Evolutionary conservation across 768 basidiomycete genomes (phyloP).

Genomic region (Amanita muscaria): DNA sequence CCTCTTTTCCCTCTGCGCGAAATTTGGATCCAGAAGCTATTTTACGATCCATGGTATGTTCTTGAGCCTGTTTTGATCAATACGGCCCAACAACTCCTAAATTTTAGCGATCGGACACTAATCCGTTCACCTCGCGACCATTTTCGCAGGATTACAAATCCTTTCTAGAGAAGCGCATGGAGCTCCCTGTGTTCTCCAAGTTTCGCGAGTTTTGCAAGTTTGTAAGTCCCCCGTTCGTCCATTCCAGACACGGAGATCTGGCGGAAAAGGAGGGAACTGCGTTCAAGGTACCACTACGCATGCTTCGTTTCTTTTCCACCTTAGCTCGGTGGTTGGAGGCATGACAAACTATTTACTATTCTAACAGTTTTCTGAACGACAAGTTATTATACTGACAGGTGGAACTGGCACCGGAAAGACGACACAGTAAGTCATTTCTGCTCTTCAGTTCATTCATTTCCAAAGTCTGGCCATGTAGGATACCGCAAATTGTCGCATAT

Average conservation of each 20-base stretch:
- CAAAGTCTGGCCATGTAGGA: slow-evolving; percentile 32
- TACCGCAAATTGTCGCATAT: slow-evolving; percentile 85
- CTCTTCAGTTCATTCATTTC: slow-evolving; percentile 10
- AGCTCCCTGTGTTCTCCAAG: slow-evolving; percentile 74
- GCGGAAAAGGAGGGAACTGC: background rate
- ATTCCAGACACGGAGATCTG: background rate
- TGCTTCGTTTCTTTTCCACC: background rate
- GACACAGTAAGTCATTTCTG: slow-evolving; percentile 54
- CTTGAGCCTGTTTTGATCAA: too few species aligned
- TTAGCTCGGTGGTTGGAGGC: slow-evolving; percentile 15
- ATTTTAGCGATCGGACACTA: slow-evolving; percentile 17
- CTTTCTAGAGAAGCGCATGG: slow-evolving; percentile 66
- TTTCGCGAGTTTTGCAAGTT: slow-evolving; percentile 79
- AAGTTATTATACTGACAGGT: slow-evolving; percentile 79
- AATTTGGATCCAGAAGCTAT: too few species aligned
- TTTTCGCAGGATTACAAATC: slow-evolving; percentile 64
- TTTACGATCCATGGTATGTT: too few species aligned
- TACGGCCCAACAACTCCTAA: too few species aligned
- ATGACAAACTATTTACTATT: slow-evolving; percentile 4
- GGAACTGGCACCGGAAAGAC: slow-evolving; percentile 92
- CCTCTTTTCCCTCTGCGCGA: too few species aligned
- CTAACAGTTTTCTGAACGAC: slow-evolving; percentile 52
- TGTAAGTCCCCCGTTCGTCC: background rate
- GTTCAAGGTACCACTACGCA: background rate
- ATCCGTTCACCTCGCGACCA: slow-evolving; percentile 71